Base-by-base conservation (phyloP, 2,329 filamentous ascomycete species). In the Colletotrichum paranaense region DNA sequence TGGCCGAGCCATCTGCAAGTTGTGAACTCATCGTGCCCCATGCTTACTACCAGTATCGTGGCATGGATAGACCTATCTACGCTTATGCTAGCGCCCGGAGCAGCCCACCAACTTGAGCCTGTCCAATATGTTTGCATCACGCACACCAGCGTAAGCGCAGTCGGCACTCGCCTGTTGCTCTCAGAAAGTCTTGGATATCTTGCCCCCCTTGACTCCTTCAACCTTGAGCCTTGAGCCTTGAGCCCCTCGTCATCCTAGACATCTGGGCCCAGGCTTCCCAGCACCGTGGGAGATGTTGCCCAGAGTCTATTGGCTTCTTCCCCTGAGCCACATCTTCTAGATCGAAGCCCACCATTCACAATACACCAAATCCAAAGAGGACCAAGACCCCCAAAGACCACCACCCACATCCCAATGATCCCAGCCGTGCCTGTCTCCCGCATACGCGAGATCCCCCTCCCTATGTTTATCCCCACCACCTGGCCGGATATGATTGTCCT, bases 381-480 rank as follows among this genome's bases (percentile, higher is more conserved):
- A 42, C 42, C 24, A 55, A 69, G 57, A 28, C 52, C 58, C 12
- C 26, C 32, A 63, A 30, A 42, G 38, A 56, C 53, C 53, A 59
- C 46, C 67, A 60, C 32, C 67, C 53, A 63, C 58, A 72, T 59
- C 65, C 69, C 64, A 63, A 52, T 42, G 46, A 72, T 59, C 58
- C 69, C 58, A 63, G 59, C 62, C 46, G 9, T 55, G 62, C 59
- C 67, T 49, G 67, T 55, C 59, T 73, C 67, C 67, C 71, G 71
- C 71, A 73, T 73, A 73, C 60, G 67, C 67, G 71, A 71, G 67
- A 65, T 70, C 62, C 67, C 68, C 67, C 42, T 53, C 38, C 24
- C 67, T 60, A 57, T 73, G 71, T 56, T 55, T 38, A 35, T 65
- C 60, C 49, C 71, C 71, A 71, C 71, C 56, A 22, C 28, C 22